Conservation (phyloP, 345 rosid species). For the Hibiscus tridactylites region DNA sequence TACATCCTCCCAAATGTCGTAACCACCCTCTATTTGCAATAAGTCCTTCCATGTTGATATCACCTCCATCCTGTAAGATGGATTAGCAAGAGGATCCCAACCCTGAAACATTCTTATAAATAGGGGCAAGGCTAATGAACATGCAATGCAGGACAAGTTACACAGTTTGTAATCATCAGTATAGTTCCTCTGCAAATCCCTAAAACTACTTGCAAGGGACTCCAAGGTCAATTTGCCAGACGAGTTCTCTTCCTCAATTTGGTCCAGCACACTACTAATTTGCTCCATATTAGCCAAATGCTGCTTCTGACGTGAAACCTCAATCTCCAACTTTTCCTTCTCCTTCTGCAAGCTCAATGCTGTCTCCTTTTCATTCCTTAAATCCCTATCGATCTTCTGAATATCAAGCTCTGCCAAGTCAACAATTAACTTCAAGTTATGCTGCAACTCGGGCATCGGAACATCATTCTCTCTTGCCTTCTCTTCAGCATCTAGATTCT, state of each 20-base stretch:
- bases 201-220: slow-evolving; percentile 42
- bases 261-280: slow-evolving; percentile 37
- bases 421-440: slow-evolving; percentile 64
- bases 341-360: slow-evolving; percentile 79
- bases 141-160: slow-evolving; percentile 69
- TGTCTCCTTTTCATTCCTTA: slow-evolving; percentile 78
- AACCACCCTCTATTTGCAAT: slow-evolving; percentile 52
- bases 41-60: slow-evolving; percentile 61
- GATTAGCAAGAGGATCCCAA: slow-evolving; percentile 82
- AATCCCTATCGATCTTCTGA: slow-evolving; percentile 73
- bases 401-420: slow-evolving; percentile 80
- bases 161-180: slow-evolving; percentile 71
- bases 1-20: slow-evolving; percentile 68
- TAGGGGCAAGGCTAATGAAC: slow-evolving; percentile 65
- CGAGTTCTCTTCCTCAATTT: slow-evolving; percentile 46
- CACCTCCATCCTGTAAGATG: slow-evolving; percentile 50
- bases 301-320: slow-evolving; percentile 40
- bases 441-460: slow-evolving; percentile 93
- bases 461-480: slow-evolving; percentile 76
- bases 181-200: slow-evolving; percentile 40
- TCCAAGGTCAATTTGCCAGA: slow-evolving; percentile 59
- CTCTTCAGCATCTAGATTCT: slow-evolving; percentile 83
- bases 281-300: slow-evolving; percentile 59
- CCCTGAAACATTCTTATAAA: slow-evolving; percentile 84
- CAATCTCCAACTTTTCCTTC: slow-evolving; percentile 58